phyloP scores from a whole-genome alignment of 1,284 basidiomycete genomes.

The Porodaedalea pini region DNA sequence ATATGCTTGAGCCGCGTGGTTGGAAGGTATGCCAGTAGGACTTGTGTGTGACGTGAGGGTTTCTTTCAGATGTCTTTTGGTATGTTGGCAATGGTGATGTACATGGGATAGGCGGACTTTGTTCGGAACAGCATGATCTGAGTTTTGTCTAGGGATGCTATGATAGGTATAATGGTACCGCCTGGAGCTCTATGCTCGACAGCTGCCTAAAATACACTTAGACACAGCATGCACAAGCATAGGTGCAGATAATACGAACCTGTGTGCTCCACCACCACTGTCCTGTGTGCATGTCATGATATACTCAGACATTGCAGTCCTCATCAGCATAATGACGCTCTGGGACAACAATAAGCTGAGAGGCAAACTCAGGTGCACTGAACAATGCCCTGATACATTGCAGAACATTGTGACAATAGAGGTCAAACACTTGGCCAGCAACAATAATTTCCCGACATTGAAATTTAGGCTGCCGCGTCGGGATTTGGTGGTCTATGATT shows the following conservation, averaged over 20 bases:
- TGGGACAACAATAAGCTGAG: conserved; percentile 18
- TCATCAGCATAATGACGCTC: conserved; percentile 9
- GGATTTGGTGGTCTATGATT: no score
- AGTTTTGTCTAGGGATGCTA: conserved; percentile 24
- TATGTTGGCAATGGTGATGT: conserved; percentile 29
- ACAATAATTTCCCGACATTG: conserved; percentile 2
- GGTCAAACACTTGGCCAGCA: conserved; percentile 9
- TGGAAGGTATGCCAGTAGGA: conserved; percentile 28
- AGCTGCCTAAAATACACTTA: neutral
- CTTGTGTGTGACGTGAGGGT: conserved; percentile 22
- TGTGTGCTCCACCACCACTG: conserved; percentile 26
- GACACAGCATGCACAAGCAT: no score
- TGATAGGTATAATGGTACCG: conserved; percentile 24
- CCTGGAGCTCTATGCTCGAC: conserved; percentile 14
- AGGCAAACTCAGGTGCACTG: conserved; percentile 21
- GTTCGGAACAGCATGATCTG: conserved; percentile 26
- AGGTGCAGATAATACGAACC: conserved; percentile 17
- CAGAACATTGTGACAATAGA: conserved; percentile 23
- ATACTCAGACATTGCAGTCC: conserved; percentile 13
- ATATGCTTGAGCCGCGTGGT: conserved; percentile 17
- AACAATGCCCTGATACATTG: conserved; percentile 21
- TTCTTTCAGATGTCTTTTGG: conserved; percentile 23
- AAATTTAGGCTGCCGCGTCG: no score
- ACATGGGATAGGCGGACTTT: conserved; percentile 27
- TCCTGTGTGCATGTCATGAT: conserved; percentile 26